phyloP scores from a whole-genome alignment of 208 protist genomes.

The Trypanosoma vivax region DNA sequence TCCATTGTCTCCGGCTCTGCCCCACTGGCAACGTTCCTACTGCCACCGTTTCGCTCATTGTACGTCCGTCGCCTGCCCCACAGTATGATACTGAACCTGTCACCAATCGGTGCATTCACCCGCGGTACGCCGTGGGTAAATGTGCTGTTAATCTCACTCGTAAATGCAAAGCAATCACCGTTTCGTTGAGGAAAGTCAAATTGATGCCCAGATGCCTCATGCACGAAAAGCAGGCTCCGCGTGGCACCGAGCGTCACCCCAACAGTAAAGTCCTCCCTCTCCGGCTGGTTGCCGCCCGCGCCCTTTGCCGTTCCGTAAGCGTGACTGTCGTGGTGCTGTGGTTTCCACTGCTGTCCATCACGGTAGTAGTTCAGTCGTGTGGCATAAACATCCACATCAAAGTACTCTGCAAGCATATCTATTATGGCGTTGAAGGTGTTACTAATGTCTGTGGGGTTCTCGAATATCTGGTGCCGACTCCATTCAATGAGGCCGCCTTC shows the following conservation, averaged over 20 bases:
- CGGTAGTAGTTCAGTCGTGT: conserved; percentile 91
- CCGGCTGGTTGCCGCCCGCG: conserved; percentile 16
- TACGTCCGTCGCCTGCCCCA: conserved; percentile 76
- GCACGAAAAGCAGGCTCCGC: conserved; percentile 82
- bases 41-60: conserved; percentile 80
- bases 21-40: conserved; percentile 2
- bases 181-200: conserved; percentile 90
- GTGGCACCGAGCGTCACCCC: conserved; percentile 82
- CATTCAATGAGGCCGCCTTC: conserved; percentile 80
- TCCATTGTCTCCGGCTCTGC: conserved; percentile 45
- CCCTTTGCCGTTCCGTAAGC: conserved; percentile 52
- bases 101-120: conserved; percentile 43
- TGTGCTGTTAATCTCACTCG: conserved; percentile 72
- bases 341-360: conserved; percentile 89
- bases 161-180: conserved; percentile 92
- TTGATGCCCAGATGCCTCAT: conserved; percentile 70
- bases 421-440: conserved; percentile 79
- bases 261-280: conserved; percentile 89
- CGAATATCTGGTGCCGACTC: conserved; percentile 89
- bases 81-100: conserved; percentile 88
- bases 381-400: conserved; percentile 88
- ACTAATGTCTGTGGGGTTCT: conserved; percentile 83
- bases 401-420: conserved; percentile 83
- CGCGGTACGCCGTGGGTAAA: conserved; percentile 91
- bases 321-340: conserved; percentile 92